Base-by-base conservation (phyloP, 2,329 filamentous ascomycete species). In the Nigrograna mackinnonii region DNA sequence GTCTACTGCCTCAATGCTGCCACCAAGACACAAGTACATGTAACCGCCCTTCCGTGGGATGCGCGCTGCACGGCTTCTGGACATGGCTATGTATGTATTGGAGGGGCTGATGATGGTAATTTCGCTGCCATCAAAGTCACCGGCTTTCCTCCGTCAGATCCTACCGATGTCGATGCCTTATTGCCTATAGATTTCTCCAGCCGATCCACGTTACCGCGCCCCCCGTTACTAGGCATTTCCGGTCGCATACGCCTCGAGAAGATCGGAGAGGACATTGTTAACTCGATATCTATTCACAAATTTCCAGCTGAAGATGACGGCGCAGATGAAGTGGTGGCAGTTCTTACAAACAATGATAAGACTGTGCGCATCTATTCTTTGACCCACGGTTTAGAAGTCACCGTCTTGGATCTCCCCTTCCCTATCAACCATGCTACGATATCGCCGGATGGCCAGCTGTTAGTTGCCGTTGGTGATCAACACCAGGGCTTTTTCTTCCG, bases 401-500 rank as follows among this genome's bases (percentile, higher is more conserved):
- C 88, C 41, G 79, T 84, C 32, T 73, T 96, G 39, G 78, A 81
- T 4, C 86, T 95, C 51, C 86, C 88, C 4, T 87, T 92, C 62
- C 87, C 85, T 51, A 92, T 97, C 73, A 99, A 99, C 59, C 90
- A 95, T 60, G 89, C 91, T 22, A 83, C 91, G n/a, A 85, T 99
- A 39, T 96, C 92, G 5, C 94, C 92, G 0, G 87, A 96, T 63
- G 92, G 91, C 1, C 80, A 79, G 16, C 71, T 92, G 9, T 76
- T 97, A 16, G 79, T 91, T 5, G 89, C 91, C 2, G 88, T 97
- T 32, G 88, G 92, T 30, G 94, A 99, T 62, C 87, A 91, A 57
- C 86, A 90, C 1, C 88, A 84, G 50, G 82, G 92, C 16, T 96
- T 94, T 67, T 84, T 97, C 51, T 94, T 95, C 66, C 74, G 81